These are phyloP conservation scores for Pythium aphanidermatum DNA, from an alignment of 352 stramenopile genomes.

Conservation along the genomic window DNA sequence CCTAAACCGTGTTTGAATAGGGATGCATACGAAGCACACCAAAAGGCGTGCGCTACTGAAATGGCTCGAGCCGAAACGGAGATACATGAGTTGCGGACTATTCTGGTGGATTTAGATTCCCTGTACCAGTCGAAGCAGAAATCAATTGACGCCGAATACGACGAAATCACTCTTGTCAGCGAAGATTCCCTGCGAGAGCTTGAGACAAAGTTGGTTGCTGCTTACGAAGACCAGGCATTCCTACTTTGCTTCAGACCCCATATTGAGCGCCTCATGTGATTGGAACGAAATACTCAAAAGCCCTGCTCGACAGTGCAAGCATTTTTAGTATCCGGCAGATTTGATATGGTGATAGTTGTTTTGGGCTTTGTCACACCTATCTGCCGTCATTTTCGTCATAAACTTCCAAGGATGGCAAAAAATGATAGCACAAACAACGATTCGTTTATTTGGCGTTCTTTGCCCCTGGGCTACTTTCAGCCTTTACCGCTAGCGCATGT, in stretches of 20 bases:
- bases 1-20: neutral
- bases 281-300: too few relatives aligned
- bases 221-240: constrained; percentile 9
- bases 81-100: neutral
- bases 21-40: neutral
- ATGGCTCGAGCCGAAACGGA: constrained; percentile 1
- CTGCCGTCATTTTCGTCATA: too few relatives aligned
- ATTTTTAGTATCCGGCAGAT: too few relatives aligned
- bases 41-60: neutral
- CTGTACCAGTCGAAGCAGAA: neutral
- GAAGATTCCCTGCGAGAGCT: constrained; percentile 1
- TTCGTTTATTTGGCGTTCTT: too few relatives aligned
- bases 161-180: neutral
- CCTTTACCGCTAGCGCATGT: too few relatives aligned
- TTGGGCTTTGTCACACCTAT: too few relatives aligned
- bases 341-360: too few relatives aligned
- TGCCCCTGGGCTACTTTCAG: too few relatives aligned
- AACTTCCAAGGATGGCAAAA: too few relatives aligned
- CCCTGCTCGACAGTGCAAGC: too few relatives aligned
- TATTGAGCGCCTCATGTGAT: constrained; percentile 5
- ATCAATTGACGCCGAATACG: constrained; percentile 1
- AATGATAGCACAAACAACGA: too few relatives aligned
- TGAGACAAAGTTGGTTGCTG: neutral
- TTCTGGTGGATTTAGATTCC: constrained; percentile 4
- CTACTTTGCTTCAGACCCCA: constrained; percentile 3